Percentiles rank a stretch among this genome's conserved stretches.
Evolutionary conservation across 2,329 filamentous ascomycete species (phyloP).

Genomic region (Diaporthe helianthi): DNA sequence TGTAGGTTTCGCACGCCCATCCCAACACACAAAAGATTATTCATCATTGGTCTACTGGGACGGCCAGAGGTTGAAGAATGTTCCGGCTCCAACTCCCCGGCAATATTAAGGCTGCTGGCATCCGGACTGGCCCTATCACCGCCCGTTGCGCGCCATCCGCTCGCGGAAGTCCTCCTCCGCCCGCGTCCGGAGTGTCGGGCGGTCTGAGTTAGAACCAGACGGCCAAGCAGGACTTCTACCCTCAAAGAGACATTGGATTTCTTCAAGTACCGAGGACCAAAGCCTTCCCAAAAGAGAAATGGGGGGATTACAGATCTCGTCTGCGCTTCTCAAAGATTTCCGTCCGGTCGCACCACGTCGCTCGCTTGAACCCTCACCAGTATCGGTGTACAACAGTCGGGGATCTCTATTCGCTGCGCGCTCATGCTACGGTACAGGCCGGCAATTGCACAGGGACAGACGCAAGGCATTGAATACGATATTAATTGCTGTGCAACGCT

Average conservation of each 20-base stretch:
- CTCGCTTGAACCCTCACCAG: neutral
- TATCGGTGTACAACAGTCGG: no score
- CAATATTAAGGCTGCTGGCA: neutral
- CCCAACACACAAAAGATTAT: neutral
- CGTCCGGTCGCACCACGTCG: neutral
- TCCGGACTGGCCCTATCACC: conserved; percentile 16
- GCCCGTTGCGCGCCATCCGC: neutral
- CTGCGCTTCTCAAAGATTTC: neutral
- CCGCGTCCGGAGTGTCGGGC: conserved; percentile 16
- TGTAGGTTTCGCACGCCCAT: neutral
- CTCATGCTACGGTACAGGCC: neutral
- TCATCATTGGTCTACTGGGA: neutral
- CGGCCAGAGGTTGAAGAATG: neutral
- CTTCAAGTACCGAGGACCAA: neutral
- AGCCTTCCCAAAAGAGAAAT: neutral
- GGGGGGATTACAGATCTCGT: neutral
- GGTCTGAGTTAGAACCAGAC: conserved; percentile 6
- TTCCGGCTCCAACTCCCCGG: neutral
- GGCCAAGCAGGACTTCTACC: neutral
- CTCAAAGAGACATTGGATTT: neutral
- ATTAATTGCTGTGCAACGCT: conserved; percentile 21
- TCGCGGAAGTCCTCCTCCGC: conserved; percentile 14
- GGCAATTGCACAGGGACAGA: conserved; percentile 3
- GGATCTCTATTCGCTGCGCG: neutral
- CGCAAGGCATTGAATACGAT: conserved; percentile 22